Conservation (phyloP, 2,329 filamentous ascomycete genomes). For the Exophiala sp. region DNA sequence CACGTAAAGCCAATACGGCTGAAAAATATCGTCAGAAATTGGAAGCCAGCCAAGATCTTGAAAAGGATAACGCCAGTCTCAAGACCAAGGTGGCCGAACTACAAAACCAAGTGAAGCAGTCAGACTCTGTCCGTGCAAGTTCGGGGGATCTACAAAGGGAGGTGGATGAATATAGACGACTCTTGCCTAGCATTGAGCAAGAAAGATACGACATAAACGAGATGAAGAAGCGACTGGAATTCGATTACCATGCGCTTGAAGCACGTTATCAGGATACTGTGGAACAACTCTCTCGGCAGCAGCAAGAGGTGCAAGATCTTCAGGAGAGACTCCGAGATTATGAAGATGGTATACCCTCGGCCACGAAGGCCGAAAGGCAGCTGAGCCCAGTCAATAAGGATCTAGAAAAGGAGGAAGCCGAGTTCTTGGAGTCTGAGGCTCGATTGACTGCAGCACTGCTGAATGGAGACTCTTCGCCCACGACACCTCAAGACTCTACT, state of each 20-base stretch:
- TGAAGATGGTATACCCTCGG: constrained; percentile 21
- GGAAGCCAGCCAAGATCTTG: constrained; percentile 47
- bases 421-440: constrained; percentile 24
- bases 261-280: constrained; percentile 42
- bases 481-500: background rate
- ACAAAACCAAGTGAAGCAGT: constrained; percentile 45
- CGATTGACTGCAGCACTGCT: constrained; percentile 25
- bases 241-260: constrained; percentile 47
- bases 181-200: constrained; percentile 47
- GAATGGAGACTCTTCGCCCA: constrained; percentile 9
- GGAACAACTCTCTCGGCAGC: constrained; percentile 35
- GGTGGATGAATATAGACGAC: constrained; percentile 38
- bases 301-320: constrained; percentile 29
- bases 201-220: constrained; percentile 47
- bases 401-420: constrained; percentile 24
- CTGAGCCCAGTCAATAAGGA: constrained; percentile 15
- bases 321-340: constrained; percentile 25
- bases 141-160: constrained; percentile 28
- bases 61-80: constrained; percentile 47
- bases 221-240: constrained; percentile 47
- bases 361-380: constrained; percentile 4
- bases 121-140: constrained; percentile 36
- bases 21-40: constrained; percentile 51
- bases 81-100: constrained; percentile 46
- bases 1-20: constrained; percentile 47